Evolutionary conservation across 2,329 filamentous ascomycete species (phyloP).

Genomic region (Aspergillus calidoustus): DNA sequence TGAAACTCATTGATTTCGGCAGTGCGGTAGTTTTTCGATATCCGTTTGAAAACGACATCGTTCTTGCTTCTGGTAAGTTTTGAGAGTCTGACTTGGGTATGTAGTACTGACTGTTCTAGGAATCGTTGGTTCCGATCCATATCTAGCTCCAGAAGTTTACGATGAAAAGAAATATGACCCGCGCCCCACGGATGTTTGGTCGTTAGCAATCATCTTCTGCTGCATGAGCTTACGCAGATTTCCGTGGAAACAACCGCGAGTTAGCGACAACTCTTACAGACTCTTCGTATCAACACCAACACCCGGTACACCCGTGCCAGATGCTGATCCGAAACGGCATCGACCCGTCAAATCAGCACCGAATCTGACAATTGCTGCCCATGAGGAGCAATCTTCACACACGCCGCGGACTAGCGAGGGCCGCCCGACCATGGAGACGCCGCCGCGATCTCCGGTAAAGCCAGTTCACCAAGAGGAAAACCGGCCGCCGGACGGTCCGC

Average conservation of each 20-base stretch:
- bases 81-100: neutral
- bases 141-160: conserved; percentile 95
- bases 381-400: conserved; percentile 32
- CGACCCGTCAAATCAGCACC: conserved; percentile 40
- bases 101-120: conserved; percentile 50
- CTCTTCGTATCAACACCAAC: conserved; percentile 87
- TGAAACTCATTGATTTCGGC: conserved; percentile 99
- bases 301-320: conserved; percentile 61
- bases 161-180: conserved; percentile 93
- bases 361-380: conserved; percentile 36
- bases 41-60: conserved; percentile 89
- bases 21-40: conserved; percentile 97
- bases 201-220: conserved; percentile 96
- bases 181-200: conserved; percentile 95
- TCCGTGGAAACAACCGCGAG: conserved; percentile 92
- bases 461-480: conserved; percentile 32
- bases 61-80: conserved; percentile 75
- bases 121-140: conserved; percentile 87
- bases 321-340: conserved; percentile 42
- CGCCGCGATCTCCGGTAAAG: conserved; percentile 29
- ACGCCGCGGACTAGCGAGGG: conserved; percentile 22
- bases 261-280: conserved; percentile 93
- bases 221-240: conserved; percentile 97
- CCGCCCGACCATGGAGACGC: conserved; percentile 20
- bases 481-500: conserved; percentile 28